phyloP scores from a whole-genome alignment of 2,329 filamentous ascomycete species.

The Geosmithia flava region DNA sequence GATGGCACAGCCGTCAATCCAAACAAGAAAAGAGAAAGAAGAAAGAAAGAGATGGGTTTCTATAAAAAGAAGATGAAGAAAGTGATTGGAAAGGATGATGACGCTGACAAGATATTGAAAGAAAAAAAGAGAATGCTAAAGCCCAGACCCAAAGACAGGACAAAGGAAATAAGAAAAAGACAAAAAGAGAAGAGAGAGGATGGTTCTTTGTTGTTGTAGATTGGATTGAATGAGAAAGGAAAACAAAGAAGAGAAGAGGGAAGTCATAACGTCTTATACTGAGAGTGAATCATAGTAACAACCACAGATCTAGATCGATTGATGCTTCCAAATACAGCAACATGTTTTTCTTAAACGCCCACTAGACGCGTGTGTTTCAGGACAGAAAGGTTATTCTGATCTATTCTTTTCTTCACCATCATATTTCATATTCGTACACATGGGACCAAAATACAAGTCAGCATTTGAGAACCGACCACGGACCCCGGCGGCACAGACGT shows the following conservation, averaged over 20 bases:
- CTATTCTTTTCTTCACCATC: neutral
- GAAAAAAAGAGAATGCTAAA: constrained; percentile 6
- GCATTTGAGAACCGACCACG: no score
- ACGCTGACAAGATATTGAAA: neutral
- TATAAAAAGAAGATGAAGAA: neutral
- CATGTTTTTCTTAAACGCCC: neutral
- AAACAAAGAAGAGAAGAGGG: constrained; percentile 5
- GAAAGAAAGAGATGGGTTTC: neutral
- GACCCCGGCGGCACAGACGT: constrained; percentile 1
- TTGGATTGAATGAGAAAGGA: constrained; percentile 3
- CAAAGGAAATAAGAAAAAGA: constrained; percentile 13
- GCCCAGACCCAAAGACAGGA: constrained; percentile 10
- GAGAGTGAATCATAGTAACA: neutral
- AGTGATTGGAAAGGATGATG: constrained; percentile 1
- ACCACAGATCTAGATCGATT: no score
- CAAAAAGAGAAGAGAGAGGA: constrained; percentile 8
- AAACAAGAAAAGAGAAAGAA: neutral
- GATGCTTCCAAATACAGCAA: neutral
- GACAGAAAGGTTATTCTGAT: neutral
- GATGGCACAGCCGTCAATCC: neutral
- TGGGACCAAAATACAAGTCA: no score
- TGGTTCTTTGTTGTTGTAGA: constrained; percentile 10
- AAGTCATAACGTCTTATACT: neutral
- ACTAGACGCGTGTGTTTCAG: neutral
- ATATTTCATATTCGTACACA: no score